Evolutionary conservation across 1,139 yeast species (phyloP), one percentile per base, ranked within the genome.

Genomic region (Kurtzmaniella quercitrusa): DNA sequence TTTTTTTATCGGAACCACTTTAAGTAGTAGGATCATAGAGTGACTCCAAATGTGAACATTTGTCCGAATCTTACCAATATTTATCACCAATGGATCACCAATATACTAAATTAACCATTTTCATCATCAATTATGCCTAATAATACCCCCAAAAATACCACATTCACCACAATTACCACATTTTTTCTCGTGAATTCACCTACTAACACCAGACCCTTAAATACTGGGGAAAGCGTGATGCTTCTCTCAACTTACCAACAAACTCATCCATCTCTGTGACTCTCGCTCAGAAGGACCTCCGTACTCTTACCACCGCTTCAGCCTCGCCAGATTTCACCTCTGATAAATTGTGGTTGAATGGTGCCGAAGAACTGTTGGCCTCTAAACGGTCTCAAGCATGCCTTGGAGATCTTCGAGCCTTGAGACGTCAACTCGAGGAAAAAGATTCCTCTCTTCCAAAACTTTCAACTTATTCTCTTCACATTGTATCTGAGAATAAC

Each of bases 141-240:
- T n/a, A n/a, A n/a, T n/a, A n/a, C n/a, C n/a, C n/a, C n/a, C n/a
- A n/a, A n/a, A n/a, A n/a, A n/a, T 11, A 27, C n/a, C 68, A 62
- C 58, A 61, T 63, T 14, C 2, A n/a, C 34, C 31, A 27, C 10
- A 23, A 23, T 23, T 23, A n/a, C n/a, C n/a, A n/a, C n/a, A n/a
- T n/a, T n/a, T n/a, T n/a, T n/a, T n/a, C n/a, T n/a, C n/a, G n/a
- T n/a, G n/a, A n/a, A n/a, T n/a, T n/a, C n/a, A n/a, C n/a, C n/a
- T 31, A 31, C 36, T 31, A 31, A 31, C 36, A 39, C 10, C 48
- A 81, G 86, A 91, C 98, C 40, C 76, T 93, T 53, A 93, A 93
- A 68, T 94, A 93, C 70, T 93, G 99, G 99, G 98, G 99, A 41
- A 93, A 93, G 67, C 79, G 98, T 59, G 97, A 93, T 64, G 83